Conservation (phyloP, 2,329 filamentous ascomycete species). For the Talaromyces sp. region DNA sequence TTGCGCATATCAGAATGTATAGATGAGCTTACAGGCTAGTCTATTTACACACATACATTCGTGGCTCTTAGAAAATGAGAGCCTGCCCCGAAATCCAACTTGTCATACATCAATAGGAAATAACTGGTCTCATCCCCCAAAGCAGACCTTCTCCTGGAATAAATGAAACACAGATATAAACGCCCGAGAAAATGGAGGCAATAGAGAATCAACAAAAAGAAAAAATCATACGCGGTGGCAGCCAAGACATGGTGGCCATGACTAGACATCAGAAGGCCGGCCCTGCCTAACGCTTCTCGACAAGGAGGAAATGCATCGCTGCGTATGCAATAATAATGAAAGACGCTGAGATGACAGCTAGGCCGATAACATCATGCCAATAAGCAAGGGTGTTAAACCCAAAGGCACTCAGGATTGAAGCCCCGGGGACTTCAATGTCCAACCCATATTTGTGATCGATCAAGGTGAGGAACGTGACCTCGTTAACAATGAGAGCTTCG, state of each 20-base stretch:
- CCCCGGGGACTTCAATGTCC: slow-evolving; percentile 93
- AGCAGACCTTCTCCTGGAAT: neutral
- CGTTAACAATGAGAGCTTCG: slow-evolving; percentile 94
- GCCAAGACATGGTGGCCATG: neutral
- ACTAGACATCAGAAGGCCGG: neutral
- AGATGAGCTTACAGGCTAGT: slow-evolving; percentile 1
- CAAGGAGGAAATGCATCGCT: slow-evolving; percentile 90
- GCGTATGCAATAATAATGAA: slow-evolving; percentile 88
- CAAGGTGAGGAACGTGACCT: slow-evolving; percentile 85
- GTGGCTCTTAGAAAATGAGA: neutral
- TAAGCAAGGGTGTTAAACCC: slow-evolving; percentile 87
- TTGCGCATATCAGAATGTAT: slow-evolving; percentile 1
- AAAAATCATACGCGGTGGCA: neutral
- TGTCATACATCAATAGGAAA: neutral
- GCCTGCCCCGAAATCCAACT: neutral
- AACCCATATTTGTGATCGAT: slow-evolving; percentile 94
- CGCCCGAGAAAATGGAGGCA: neutral
- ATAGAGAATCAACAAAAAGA: no score
- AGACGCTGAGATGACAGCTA: slow-evolving; percentile 77
- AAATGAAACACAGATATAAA: neutral
- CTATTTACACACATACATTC: slow-evolving; percentile 15
- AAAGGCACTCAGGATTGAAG: slow-evolving; percentile 90
- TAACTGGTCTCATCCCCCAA: neutral
- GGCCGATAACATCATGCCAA: slow-evolving; percentile 79
- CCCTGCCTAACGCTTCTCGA: slow-evolving; percentile 73